Evolutionary conservation across 371 early-diverging fungal species (phyloP), one percentile per base, ranked within the genome.

Genomic region (Mucor ambiguus): DNA sequence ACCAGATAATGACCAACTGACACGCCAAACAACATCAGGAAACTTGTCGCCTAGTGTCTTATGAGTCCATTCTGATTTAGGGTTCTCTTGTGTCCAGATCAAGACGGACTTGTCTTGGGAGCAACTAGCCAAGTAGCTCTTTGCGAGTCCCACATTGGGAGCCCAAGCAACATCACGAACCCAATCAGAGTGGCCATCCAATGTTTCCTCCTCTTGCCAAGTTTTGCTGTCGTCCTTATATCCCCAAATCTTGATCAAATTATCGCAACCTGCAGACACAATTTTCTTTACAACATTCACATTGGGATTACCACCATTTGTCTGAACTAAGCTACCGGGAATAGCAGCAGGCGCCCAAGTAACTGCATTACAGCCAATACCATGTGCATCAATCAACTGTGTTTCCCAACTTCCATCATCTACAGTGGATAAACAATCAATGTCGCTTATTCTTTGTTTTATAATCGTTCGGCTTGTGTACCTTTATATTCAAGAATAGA

Each of bases 91-190:
- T 4, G 92, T 94, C 97, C 98, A 97, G 73, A 98, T 94, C 46
- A 92, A 70, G n/a, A 97, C 98, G 12, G 94, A 90, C 77, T 94
- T 94, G 78, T 98, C 99, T 80, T 97, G 97, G 41, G 96, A 96
- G 78, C 97, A 96, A 66, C 90, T 90, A 9, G 98, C 99, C 37
- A 98, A 75, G 70, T 93, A 93, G 62, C 86, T 92, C 77, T 89
- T 87, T 38, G 95, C 91, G 7, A 97, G 85, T 7, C 99, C 99
- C 66, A 95, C 88, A 75, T 90, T 95, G 28, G 99, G 99, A 32
- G 98, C 98, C 87, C 93, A 98, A 22, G 96, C 92, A 52, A 98
- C 95, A 78, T 98, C 99, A 22, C 99, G 89, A n/a, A 98, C 97
- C 99, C 99, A 98, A 77, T 98, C 98, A 22, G 90, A 85, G 77